A percentile compares a stretch with the other conserved stretches of the same genome.
Evolutionary conservation across 2,329 filamentous ascomycete genomes (phyloP).

Genomic region (Scortechinia acanthostroma): DNA sequence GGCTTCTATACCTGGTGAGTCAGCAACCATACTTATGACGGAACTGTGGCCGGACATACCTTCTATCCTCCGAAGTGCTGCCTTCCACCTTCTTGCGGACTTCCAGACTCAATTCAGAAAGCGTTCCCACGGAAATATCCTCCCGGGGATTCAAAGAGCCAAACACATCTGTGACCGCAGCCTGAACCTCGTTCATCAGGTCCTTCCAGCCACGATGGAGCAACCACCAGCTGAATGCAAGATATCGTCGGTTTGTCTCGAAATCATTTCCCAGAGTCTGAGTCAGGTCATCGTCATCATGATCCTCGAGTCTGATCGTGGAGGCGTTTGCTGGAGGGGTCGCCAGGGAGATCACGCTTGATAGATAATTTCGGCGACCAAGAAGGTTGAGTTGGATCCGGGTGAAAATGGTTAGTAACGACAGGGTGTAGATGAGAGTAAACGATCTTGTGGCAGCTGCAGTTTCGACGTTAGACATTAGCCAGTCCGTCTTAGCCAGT

Average conservation of each 20-base stretch:
- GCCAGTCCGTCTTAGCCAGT: background rate
- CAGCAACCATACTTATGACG: background rate
- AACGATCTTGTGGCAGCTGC: conserved; percentile 83
- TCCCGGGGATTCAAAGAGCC: conserved; percentile 83
- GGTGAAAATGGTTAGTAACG: conserved; percentile 83
- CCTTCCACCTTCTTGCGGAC: conserved; percentile 83
- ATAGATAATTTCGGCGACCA: conserved; percentile 88
- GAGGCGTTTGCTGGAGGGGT: conserved; percentile 66
- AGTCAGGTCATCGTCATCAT: conserved; percentile 72
- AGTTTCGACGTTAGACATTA: conserved; percentile 7
- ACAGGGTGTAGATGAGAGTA: conserved; percentile 84
- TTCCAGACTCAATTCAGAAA: conserved; percentile 74
- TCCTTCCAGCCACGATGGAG: conserved; percentile 84
- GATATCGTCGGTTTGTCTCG: conserved; percentile 87
- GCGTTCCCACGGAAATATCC: conserved; percentile 72
- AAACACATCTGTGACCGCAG: conserved; percentile 84
- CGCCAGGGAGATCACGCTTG: conserved; percentile 85
- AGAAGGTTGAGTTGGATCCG: conserved; percentile 95
- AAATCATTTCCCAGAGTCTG: conserved; percentile 87
- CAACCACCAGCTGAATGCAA: conserved; percentile 97
- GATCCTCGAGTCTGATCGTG: conserved; percentile 87
- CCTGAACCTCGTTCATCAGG: conserved; percentile 72
- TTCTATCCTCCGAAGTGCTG: conserved; percentile 25
- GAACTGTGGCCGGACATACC: conserved; percentile 40
- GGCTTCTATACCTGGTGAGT: background rate